A percentile compares a stretch with the other conserved stretches of the same genome.
Evolutionary conservation across 2,329 filamentous ascomycete genomes (phyloP).

Genomic region (Colletotrichum scovillei): DNA sequence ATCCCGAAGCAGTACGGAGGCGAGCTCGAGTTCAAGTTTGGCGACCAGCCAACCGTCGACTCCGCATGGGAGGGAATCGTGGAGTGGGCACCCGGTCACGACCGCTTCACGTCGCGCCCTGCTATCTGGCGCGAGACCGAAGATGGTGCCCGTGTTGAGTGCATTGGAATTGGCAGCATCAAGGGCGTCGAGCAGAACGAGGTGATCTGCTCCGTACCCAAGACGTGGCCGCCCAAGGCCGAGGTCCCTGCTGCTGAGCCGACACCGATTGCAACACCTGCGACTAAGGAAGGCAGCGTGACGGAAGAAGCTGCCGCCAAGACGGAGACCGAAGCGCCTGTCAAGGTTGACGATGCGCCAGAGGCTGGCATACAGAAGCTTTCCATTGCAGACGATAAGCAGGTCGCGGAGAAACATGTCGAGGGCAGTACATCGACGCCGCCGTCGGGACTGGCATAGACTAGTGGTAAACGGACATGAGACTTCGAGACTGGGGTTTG

Average conservation of each 20-base stretch:
- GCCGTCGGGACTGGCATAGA: background rate
- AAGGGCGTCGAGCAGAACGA: constrained; percentile 58
- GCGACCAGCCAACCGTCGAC: constrained; percentile 80
- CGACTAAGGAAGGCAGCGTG: constrained; percentile 28
- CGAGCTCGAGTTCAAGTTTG: constrained; percentile 84
- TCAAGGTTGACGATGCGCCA: constrained; percentile 39
- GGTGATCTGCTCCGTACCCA: constrained; percentile 63
- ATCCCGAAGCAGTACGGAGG: constrained; percentile 94
- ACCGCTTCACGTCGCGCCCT: constrained; percentile 67
- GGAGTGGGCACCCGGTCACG: constrained; percentile 63
- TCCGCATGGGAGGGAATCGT: constrained; percentile 62
- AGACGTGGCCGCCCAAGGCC: constrained; percentile 47
- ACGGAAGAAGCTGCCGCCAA: constrained; percentile 34
- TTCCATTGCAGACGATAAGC: constrained; percentile 39
- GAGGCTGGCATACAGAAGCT: constrained; percentile 46
- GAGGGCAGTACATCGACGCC: constrained; percentile 10
- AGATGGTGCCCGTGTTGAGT: constrained; percentile 60
- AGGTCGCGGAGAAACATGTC: constrained; percentile 25
- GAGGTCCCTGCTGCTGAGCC: constrained; percentile 22
- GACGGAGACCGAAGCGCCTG: constrained; percentile 38
- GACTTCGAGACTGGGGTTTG: background rate
- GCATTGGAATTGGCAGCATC: constrained; percentile 62
- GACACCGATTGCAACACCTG: constrained; percentile 9
- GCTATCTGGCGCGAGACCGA: constrained; percentile 66
- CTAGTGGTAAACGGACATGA: background rate